phyloP scores from a whole-genome alignment of 768 basidiomycete genomes.

The Termitomyces sp. region DNA sequence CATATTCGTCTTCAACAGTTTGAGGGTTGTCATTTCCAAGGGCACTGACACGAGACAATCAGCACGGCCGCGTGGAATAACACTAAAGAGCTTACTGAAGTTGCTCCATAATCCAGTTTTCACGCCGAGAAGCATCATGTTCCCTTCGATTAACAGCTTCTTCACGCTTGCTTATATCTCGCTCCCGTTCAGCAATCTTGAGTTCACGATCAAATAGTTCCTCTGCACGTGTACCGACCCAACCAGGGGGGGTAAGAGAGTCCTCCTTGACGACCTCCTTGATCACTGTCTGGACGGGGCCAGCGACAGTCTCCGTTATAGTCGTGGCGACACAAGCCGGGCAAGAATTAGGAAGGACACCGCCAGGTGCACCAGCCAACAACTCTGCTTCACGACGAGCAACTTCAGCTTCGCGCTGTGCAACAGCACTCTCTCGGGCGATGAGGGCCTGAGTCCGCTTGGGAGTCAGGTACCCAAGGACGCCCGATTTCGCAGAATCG shows the following conservation, averaged over 20 bases:
- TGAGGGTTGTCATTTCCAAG: conserved; percentile 65
- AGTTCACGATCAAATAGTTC: conserved; percentile 82
- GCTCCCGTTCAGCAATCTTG: conserved; percentile 78
- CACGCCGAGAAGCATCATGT: conserved; percentile 81
- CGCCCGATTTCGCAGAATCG: conserved; percentile 40
- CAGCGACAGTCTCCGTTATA: conserved; percentile 47
- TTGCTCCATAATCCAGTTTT: conserved; percentile 91
- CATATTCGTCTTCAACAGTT: conserved; percentile 72
- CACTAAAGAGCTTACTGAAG: conserved; percentile 53
- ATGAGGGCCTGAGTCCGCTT: conserved; percentile 79
- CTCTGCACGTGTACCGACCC: conserved; percentile 72
- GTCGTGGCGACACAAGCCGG: conserved; percentile 52
- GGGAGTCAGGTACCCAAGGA: conserved; percentile 72
- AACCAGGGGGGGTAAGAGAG: conserved; percentile 72
- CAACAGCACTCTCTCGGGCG: conserved; percentile 73
- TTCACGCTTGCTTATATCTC: conserved; percentile 82
- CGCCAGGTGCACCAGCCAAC: conserved; percentile 77
- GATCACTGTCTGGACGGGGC: conserved; percentile 71
- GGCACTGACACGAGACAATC: conserved; percentile 32
- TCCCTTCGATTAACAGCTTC: conserved; percentile 82
- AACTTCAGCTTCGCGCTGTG: conserved; percentile 81
- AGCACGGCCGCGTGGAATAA: not conserved
- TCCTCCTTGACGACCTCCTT: conserved; percentile 86
- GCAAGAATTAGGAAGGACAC: conserved; percentile 62
- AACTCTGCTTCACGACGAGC: conserved; percentile 86